phyloP scores from a whole-genome alignment of 306 rosid genomes.

The Begonia loranthoides region DNA sequence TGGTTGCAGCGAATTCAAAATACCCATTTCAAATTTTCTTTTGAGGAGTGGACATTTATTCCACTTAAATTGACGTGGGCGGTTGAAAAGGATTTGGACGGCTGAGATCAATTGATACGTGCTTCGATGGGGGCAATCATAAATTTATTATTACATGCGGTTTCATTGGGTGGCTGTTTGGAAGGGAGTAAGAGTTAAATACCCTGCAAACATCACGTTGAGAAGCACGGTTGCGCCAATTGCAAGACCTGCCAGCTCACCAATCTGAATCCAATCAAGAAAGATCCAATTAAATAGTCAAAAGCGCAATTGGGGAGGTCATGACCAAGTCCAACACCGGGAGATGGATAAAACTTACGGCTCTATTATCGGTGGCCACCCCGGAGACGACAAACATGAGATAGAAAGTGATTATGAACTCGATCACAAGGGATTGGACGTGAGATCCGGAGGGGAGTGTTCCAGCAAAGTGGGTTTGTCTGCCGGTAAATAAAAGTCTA shows the following conservation, averaged over 20 bases:
- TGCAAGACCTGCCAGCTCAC: slow-evolving; percentile 85
- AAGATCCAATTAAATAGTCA: too few species aligned
- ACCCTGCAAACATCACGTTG: slow-evolving; percentile 71
- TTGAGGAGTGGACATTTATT: too few species aligned
- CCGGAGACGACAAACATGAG: slow-evolving; percentile 77
- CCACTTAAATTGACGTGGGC: too few species aligned
- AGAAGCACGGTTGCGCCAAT: slow-evolving; percentile 65
- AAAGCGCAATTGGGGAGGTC: too few species aligned
- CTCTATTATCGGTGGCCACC: slow-evolving; percentile 72
- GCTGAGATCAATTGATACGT: too few species aligned
- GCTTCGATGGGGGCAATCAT: too few species aligned
- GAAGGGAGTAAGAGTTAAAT: neutral
- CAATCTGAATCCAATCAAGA: slow-evolving; percentile 30
- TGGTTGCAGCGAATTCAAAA: too few species aligned
- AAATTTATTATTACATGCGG: too few species aligned
- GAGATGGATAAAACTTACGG: slow-evolving; percentile 25
- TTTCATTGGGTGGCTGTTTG: too few species aligned
- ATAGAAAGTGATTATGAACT: slow-evolving; percentile 67
- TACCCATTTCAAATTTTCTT: too few species aligned
- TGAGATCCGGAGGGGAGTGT: slow-evolving; percentile 36
- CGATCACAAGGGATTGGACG: slow-evolving; percentile 52
- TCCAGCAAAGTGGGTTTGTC: slow-evolving; percentile 42
- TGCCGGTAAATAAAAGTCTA: slow-evolving; percentile 34
- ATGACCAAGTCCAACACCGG: too few species aligned
- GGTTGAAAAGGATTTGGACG: too few species aligned